Evolutionary conservation across 306 rosid species (phyloP).

Genomic region (Medicago arabica): DNA sequence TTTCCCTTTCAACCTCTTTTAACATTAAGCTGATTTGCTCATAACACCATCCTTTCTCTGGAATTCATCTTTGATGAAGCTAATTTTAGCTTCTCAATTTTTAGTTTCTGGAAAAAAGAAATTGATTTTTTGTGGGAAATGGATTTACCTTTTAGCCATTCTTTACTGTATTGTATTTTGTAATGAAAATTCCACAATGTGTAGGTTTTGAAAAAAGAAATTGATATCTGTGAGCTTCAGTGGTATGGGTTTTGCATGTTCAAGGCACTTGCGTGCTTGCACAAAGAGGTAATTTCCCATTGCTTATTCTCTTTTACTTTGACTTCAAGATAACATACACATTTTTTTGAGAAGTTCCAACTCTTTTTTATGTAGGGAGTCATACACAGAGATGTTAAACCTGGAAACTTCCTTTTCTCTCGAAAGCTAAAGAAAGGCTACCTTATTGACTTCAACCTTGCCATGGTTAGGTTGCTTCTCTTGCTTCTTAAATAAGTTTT

Average conservation of each 20-base stretch:
- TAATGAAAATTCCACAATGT: constrained; percentile 16
- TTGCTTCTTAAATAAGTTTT: constrained; percentile 30
- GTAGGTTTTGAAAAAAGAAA: constrained; percentile 84
- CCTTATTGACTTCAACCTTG: constrained; percentile 91
- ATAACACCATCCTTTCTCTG: background rate
- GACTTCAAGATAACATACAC: background rate
- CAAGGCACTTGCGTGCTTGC: constrained; percentile 78
- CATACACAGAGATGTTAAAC: constrained; percentile 87
- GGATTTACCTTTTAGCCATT: constrained; percentile 13
- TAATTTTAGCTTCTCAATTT: constrained; percentile 28
- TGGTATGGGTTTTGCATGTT: constrained; percentile 93
- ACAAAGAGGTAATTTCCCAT: constrained; percentile 71
- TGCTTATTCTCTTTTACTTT: constrained; percentile 12
- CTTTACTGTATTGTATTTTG: background rate
- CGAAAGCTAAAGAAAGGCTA: constrained; percentile 74
- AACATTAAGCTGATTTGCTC: constrained; percentile 27
- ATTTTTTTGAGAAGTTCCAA: constrained; percentile 33
- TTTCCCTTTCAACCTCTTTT: constrained; percentile 14
- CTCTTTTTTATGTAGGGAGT: constrained; percentile 60
- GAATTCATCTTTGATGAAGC: background rate
- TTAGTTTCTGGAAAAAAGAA: constrained; percentile 62
- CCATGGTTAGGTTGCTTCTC: constrained; percentile 64
- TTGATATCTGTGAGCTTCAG: constrained; percentile 64
- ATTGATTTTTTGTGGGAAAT: constrained; percentile 42
- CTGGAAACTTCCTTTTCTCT: constrained; percentile 94